Evolutionary conservation across 495 filamentous ascomycete species (phyloP), one percentile per base, ranked within the genome.

Genomic region (Aspergillus panamensis): DNA sequence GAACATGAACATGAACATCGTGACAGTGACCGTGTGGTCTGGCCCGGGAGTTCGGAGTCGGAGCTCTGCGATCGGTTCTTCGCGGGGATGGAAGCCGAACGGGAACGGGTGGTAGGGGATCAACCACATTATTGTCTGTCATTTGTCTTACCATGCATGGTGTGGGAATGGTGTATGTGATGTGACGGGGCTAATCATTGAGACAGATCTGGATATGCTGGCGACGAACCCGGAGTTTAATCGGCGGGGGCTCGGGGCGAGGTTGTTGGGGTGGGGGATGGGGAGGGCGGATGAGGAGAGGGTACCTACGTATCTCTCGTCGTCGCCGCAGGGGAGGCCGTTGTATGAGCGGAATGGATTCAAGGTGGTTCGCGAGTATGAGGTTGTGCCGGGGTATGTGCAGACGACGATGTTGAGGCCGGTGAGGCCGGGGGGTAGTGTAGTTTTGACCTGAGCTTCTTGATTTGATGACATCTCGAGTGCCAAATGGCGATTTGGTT

Each of bases 141-240:
- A 8, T 8, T 29, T 45, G 5, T 29, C 42, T 35, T 35, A 35
- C 33, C 33, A n/a, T n/a, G n/a, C n/a, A n/a, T n/a, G n/a, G n/a
- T n/a, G n/a, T n/a, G n/a, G n/a, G n/a, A n/a, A n/a, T n/a, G n/a
- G n/a, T n/a, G n/a, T n/a, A n/a, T n/a, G n/a, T n/a, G n/a, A n/a
- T n/a, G n/a, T n/a, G n/a, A n/a, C n/a, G n/a, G n/a, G n/a, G 13
- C 40, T 40, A 30, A 45, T 37, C n/a, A n/a, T n/a, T n/a, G n/a
- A 29, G 43, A 5, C n/a, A 62, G 60, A 50, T 31, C 60, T 58
- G 14, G 50, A 58, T n/a, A 54, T 62, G 45, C 55, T 62, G 21
- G 60, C 16, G 19, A 48, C 51, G 16, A 19, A 57, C 19, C 54
- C 60, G 21, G 51, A 49, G 12, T 62, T 51, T 20, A 35, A 37